Percentiles rank a stretch among this genome's conserved stretches.
Evolutionary conservation across 257 asterid species (phyloP).

Genomic region (Petrea volubilis): DNA sequence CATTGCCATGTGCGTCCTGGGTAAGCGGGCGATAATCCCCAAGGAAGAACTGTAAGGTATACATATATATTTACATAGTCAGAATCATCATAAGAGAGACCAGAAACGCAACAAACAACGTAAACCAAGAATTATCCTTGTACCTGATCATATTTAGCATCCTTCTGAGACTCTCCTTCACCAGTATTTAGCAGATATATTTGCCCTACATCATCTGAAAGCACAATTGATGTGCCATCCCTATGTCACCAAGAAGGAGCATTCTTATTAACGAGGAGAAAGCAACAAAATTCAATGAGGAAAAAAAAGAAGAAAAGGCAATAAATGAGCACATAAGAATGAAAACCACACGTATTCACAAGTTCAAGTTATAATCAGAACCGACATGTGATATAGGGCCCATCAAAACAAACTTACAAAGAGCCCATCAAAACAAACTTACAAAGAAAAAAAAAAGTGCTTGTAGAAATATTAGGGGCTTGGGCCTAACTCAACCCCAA

Average conservation of each 20-base stretch:
- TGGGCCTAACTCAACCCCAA: too few species aligned
- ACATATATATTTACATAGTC: slow-evolving; percentile 25
- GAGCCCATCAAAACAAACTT: too few species aligned
- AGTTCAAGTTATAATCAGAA: slow-evolving; percentile 3
- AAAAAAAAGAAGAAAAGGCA: not conserved
- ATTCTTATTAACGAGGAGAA: slow-evolving; percentile 12
- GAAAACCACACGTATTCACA: not conserved
- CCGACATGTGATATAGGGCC: slow-evolving; percentile 6
- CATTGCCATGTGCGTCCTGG: slow-evolving; percentile 80
- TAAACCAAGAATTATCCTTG: slow-evolving; percentile 15
- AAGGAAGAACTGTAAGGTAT: slow-evolving; percentile 83
- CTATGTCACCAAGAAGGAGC: slow-evolving; percentile 51
- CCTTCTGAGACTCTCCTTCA: slow-evolving; percentile 95
- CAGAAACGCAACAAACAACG: slow-evolving; percentile 12
- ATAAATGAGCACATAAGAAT: not conserved
- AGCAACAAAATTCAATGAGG: not conserved
- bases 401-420: too few species aligned
- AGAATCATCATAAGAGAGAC: slow-evolving; percentile 24
- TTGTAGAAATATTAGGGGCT: too few species aligned
- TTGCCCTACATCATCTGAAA: slow-evolving; percentile 98
- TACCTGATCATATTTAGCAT: slow-evolving; percentile 99
- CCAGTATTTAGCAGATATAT: slow-evolving; percentile 92
- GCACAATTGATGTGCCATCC: slow-evolving; percentile 99
- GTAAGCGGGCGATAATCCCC: slow-evolving; percentile 96
- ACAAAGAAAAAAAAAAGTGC: too few species aligned